A percentile compares a stretch with the other conserved stretches of the same genome.
phyloP scores from a whole-genome alignment of 192 early-diverging fungal species.

The Ambispora gerdemannii region DNA sequence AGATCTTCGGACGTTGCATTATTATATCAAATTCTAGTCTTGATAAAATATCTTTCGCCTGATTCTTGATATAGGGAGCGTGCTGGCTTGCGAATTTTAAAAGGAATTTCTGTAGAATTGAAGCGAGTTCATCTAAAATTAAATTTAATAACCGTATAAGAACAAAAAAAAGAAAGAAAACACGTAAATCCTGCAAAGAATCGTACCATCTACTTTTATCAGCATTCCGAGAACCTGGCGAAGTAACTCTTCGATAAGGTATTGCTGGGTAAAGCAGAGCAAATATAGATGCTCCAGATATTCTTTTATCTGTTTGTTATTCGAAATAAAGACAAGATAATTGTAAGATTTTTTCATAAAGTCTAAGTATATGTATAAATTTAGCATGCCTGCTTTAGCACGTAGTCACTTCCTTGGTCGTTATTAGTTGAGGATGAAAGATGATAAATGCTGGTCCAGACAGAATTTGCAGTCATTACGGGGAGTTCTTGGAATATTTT shows the following conservation, averaged over 20 bases:
- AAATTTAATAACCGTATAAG: too few species aligned
- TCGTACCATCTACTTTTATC: neutral
- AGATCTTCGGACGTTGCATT: neutral
- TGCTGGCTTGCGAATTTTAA: neutral
- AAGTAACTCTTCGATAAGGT: neutral
- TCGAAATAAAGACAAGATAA: neutral
- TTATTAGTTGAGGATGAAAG: neutral
- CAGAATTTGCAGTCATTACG: neutral
- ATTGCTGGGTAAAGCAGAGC: neutral
- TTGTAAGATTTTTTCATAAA: neutral
- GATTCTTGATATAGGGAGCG: neutral
- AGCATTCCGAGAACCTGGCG: neutral
- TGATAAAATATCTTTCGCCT: neutral
- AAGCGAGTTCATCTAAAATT: neutral
- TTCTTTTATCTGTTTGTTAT: neutral
- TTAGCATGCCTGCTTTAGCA: neutral
- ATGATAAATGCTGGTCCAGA: neutral
- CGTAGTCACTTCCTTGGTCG: neutral
- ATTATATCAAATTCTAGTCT: neutral
- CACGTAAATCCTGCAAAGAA: neutral
- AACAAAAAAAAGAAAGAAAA: too few species aligned
- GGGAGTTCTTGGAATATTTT: neutral
- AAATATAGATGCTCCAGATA: neutral
- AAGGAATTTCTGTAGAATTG: neutral
- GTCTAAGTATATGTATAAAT: neutral